Evolutionary conservation across 768 basidiomycete species (phyloP).

Genomic region (Boletus rex-veris): DNA sequence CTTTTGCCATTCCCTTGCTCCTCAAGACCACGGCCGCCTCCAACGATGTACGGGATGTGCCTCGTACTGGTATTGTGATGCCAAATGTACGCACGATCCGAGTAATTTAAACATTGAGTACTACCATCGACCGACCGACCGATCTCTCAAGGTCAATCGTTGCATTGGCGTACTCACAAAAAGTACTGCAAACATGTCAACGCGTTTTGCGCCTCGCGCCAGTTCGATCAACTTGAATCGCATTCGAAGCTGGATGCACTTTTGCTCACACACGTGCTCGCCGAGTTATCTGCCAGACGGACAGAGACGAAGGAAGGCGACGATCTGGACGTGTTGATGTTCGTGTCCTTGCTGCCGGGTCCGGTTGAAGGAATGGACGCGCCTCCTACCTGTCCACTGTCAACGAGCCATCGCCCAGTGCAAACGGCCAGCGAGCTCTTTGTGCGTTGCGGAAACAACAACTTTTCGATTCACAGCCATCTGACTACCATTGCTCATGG

Average conservation of each 20-base stretch:
- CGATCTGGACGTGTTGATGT: constrained; percentile 30
- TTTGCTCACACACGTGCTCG: constrained; percentile 61
- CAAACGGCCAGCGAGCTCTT: constrained; percentile 36
- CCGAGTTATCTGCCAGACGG: constrained; percentile 30
- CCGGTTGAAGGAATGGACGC: constrained; percentile 24
- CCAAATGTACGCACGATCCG: constrained; percentile 47
- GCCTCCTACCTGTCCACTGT: constrained; percentile 34
- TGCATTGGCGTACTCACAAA: constrained; percentile 66
- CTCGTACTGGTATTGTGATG: constrained; percentile 71
- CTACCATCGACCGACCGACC: constrained; percentile 8
- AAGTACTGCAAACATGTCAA: constrained; percentile 62
- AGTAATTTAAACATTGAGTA: background rate
- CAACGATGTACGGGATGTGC: constrained; percentile 64
- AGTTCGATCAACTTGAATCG: constrained; percentile 46
- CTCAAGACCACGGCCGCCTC: constrained; percentile 32
- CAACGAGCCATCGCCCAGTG: constrained; percentile 26
- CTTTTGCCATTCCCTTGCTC: constrained; percentile 45
- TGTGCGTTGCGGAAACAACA: constrained; percentile 74
- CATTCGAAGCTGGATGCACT: constrained; percentile 61
- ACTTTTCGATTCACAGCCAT: constrained; percentile 75
- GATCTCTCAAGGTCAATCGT: constrained; percentile 53
- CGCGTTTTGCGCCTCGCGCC: constrained; percentile 41
- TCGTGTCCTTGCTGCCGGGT: constrained; percentile 47
- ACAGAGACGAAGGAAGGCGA: constrained; percentile 10
- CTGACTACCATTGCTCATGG: constrained; percentile 68